phyloP scores from a whole-genome alignment of 2,329 filamentous ascomycete genomes.

The Elsinoe batatas region DNA sequence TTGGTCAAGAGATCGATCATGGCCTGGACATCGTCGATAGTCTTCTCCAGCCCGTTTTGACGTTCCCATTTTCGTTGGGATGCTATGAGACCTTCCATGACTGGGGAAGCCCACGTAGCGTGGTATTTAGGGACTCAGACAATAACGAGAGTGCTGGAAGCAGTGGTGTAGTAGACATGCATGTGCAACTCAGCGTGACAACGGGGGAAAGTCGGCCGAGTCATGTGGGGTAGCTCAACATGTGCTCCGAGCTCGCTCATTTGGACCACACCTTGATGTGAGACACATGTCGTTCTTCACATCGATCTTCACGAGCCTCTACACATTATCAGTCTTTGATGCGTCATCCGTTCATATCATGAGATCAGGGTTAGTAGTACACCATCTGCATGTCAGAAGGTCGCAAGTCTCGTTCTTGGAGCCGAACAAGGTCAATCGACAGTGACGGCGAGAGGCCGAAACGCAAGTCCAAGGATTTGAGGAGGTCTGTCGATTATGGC shows the following conservation, averaged over 20 bases:
- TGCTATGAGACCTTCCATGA: constrained; percentile 57
- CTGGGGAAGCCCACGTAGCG: neutral
- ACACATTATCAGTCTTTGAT: too few species aligned
- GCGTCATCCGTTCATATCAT: neutral
- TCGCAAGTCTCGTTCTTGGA: constrained; percentile 12
- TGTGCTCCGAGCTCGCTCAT: neutral
- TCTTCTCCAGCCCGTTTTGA: constrained; percentile 58
- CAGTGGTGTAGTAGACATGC: neutral
- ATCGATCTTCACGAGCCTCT: neutral
- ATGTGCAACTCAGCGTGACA: neutral
- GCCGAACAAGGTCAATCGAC: constrained; percentile 6
- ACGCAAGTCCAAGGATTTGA: neutral
- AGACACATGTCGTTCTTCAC: neutral
- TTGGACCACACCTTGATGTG: neutral
- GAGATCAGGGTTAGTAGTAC: neutral
- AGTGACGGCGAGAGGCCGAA: constrained; percentile 1
- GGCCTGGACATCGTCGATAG: constrained; percentile 69
- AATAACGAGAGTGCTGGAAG: too few species aligned
- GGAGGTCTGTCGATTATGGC: constrained; percentile 11
- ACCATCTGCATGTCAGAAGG: constrained; percentile 11
- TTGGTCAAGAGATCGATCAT: constrained; percentile 67
- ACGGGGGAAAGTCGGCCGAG: neutral
- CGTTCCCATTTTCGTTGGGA: constrained; percentile 65
- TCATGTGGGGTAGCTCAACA: constrained; percentile 2
- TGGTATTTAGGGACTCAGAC: too few species aligned